These are phyloP conservation scores for Camelina neglecta DNA, from an alignment of 345 rosid genomes.

Conservation along the genomic window DNA sequence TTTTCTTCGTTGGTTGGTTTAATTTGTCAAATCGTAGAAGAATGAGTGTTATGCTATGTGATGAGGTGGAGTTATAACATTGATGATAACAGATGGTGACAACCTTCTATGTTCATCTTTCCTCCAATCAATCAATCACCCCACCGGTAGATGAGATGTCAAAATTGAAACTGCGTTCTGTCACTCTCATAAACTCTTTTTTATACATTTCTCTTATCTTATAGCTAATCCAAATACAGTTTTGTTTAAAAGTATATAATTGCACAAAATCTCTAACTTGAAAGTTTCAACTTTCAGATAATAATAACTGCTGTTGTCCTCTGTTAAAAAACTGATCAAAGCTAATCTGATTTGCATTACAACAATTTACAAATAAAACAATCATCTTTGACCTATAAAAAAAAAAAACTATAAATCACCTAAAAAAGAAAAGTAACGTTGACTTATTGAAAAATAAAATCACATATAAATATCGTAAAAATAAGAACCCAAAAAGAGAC, in stretches of 20 bases:
- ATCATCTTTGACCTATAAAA: too few species aligned
- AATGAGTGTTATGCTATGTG: not conserved
- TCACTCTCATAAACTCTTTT: slow-evolving; percentile 26
- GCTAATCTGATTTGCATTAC: too few species aligned
- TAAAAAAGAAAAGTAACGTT: slow-evolving; percentile 11
- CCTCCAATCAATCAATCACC: slow-evolving; percentile 32
- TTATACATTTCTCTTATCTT: slow-evolving; percentile 10
- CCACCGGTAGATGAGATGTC: slow-evolving; percentile 43
- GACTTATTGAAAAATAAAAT: slow-evolving; percentile 26
- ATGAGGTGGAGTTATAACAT: slow-evolving; percentile 39
- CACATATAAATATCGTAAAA: not conserved
- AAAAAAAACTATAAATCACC: slow-evolving; percentile 14
- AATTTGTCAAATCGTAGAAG: slow-evolving; percentile 25
- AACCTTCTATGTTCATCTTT: slow-evolving; percentile 24
- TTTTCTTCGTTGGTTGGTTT: slow-evolving; percentile 28
- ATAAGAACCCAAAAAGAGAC: not conserved
- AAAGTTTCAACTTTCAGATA: slow-evolving; percentile 6
- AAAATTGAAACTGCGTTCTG: slow-evolving; percentile 33
- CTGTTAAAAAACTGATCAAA: not conserved
- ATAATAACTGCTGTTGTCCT: not conserved
- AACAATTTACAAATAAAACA: too few species aligned
- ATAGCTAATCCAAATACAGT: not conserved
- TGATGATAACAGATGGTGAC: slow-evolving; percentile 36
- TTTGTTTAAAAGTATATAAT: not conserved
- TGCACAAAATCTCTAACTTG: not conserved